Conservation (phyloP, 208 protist species). For the Tetramitus jugosus region DNA sequence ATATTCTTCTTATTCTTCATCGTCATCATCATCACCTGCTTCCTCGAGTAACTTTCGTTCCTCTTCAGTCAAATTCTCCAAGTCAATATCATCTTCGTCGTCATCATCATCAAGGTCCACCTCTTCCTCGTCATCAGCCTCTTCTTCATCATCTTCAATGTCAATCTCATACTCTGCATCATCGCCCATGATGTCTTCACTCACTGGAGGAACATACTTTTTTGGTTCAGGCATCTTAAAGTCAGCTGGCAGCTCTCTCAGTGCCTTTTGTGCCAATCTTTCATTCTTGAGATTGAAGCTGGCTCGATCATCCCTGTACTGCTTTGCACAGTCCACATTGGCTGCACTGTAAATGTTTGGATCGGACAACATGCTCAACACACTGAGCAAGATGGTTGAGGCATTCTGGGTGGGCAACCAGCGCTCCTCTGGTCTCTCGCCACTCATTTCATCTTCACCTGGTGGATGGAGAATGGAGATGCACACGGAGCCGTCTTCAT, state of each 20-base stretch:
- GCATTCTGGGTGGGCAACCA: slow-evolving; percentile 90
- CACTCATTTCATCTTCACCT: slow-evolving; percentile 84
- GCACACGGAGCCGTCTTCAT: slow-evolving; percentile 85
- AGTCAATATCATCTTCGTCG: background rate
- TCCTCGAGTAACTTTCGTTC: too few relatives aligned
- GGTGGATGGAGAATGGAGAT: slow-evolving; percentile 96
- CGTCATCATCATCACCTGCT: too few relatives aligned
- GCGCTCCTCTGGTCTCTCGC: slow-evolving; percentile 76
- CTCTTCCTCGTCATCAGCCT: background rate
- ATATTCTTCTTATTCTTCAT: too few relatives aligned
- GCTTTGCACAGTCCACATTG: slow-evolving; percentile 82
- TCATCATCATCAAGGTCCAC: background rate
- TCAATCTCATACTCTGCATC: slow-evolving; percentile 18
- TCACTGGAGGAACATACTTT: background rate
- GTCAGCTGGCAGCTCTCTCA: slow-evolving; percentile 46
- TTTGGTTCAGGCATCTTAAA: slow-evolving; percentile 53
- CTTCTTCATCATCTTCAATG: slow-evolving; percentile 6
- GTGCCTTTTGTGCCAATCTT: slow-evolving; percentile 67
- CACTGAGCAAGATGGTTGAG: slow-evolving; percentile 81
- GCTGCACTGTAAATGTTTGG: slow-evolving; percentile 83
- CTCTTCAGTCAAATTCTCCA: too few relatives aligned
- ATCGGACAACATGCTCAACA: slow-evolving; percentile 82
- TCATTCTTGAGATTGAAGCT: slow-evolving; percentile 54
- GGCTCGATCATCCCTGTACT: slow-evolving; percentile 61
- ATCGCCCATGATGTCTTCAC: background rate